phyloP scores from a whole-genome alignment of 2,329 filamentous ascomycete species.

The Myrmaecium sp. region DNA sequence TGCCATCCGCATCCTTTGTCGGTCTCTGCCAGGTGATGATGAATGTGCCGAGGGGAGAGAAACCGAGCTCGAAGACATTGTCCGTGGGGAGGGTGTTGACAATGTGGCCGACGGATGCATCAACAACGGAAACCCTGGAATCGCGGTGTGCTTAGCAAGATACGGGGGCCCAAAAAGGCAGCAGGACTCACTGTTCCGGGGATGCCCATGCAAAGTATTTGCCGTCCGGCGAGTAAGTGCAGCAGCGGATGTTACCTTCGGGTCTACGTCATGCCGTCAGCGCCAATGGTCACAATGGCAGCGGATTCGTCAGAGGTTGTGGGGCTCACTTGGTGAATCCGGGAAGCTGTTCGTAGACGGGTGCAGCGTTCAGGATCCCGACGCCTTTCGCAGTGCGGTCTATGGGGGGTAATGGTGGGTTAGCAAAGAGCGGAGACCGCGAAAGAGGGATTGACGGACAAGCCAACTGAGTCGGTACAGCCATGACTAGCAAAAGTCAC shows the following conservation, averaged over 20 bases:
- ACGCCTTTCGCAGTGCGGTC: conserved; percentile 93
- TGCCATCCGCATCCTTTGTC: conserved; percentile 79
- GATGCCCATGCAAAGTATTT: conserved; percentile 93
- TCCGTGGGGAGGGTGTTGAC: conserved; percentile 59
- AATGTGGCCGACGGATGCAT: conserved; percentile 58
- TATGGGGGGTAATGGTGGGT: conserved; percentile 13
- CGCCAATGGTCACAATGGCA: conserved; percentile 3
- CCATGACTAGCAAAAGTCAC: conserved; percentile 92
- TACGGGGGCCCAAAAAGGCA: background rate
- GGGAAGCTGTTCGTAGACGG: conserved; percentile 68
- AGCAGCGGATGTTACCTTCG: conserved; percentile 88
- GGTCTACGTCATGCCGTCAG: conserved; percentile 37
- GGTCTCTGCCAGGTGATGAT: conserved; percentile 95
- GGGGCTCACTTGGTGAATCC: conserved; percentile 47
- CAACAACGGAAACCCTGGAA: conserved; percentile 62
- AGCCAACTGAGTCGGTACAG: conserved; percentile 82
- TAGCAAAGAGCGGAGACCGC: conserved; percentile 1
- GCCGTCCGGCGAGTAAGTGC: conserved; percentile 87
- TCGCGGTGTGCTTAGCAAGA: conserved; percentile 5
- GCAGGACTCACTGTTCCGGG: conserved; percentile 44
- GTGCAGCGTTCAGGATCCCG: conserved; percentile 80
- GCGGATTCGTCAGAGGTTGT: background rate
- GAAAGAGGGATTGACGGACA: conserved; percentile 27
- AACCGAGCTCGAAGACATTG: conserved; percentile 86
- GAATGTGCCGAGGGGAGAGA: conserved; percentile 83